Base-by-base conservation (phyloP, 2,329 filamentous ascomycete genomes). In the Gyromitra esculenta region DNA sequence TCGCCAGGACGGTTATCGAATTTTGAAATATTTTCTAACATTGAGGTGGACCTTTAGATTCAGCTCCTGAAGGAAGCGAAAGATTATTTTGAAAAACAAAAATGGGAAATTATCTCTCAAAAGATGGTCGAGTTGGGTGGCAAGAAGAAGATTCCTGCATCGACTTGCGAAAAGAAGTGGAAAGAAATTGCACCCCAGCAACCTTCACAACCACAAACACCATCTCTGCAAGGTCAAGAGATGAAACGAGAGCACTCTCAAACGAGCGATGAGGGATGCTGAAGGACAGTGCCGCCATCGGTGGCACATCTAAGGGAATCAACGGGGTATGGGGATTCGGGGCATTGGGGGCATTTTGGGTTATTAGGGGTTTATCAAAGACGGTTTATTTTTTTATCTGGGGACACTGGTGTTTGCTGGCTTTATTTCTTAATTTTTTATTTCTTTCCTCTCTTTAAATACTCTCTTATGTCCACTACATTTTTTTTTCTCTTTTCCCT, bases 121-220 rank as follows among this genome's bases (percentile, higher is more conserved):
- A 79, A 80, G 35, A 83, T 83, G 82, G 63, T 81, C 11, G 82
- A 81, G 62, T 79, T 82, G 77, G 83, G 82, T 15, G 80, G 80
- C 54, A 78, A 79, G 48, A 80, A 82, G 52, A 82, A 81, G 70
- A 83, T 83, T 79, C 81, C 82, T 1, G 80, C 80, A n/a, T 81
- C 81, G 41, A 81, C 81, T 3, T 81, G 82, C 6, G 80, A 82
- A 72, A 82, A 80, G 68, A 83, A 83, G 52, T 84, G 80, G 80
- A 80, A 81, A 31, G 82, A 83, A 71, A 76, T 82, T 50, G 65
- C 67, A 37, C 78, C 76, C 11, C 76, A 78, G 25, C 71, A 73
- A 39, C 59, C 70, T 62, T 64, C 56, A 60, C 71, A 71, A 57
- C 64, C 75, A 37, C 75, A 77, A 57, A 77, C 71, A 54, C 59